phyloP scores from a whole-genome alignment of 2,329 filamentous ascomycete genomes.

The Ceratocystis variospora region DNA sequence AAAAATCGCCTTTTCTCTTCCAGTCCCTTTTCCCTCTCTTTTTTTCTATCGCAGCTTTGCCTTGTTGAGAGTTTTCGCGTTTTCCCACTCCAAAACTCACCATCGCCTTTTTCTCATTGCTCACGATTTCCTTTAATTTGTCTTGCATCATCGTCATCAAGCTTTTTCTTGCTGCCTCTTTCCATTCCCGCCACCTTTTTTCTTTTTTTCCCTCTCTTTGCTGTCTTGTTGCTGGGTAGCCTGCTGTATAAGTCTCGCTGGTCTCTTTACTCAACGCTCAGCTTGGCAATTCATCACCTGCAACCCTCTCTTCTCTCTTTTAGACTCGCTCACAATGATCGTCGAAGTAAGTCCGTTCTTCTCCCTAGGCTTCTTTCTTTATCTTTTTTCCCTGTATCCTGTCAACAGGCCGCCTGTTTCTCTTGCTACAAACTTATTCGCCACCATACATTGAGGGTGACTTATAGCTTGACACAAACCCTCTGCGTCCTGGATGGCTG shows the following conservation, averaged over 20 bases:
- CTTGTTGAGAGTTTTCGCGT: not conserved
- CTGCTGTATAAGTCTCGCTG: conserved; percentile 13
- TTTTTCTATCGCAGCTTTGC: not conserved
- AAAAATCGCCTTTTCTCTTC: not conserved
- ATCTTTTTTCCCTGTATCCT: not conserved
- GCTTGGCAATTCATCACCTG: not conserved
- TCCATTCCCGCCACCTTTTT: not conserved
- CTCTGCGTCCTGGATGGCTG: not conserved
- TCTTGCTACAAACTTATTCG: not conserved
- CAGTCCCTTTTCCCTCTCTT: not conserved
- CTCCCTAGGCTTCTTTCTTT: conserved; percentile 16
- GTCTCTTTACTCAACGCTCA: not conserved
- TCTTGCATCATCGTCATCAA: conserved; percentile 17
- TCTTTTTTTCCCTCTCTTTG: not conserved
- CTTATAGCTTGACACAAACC: not conserved
- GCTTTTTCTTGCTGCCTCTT: not conserved
- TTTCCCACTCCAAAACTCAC: not conserved
- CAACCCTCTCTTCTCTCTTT: not conserved
- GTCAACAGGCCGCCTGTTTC: not conserved
- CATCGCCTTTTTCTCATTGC: not conserved
- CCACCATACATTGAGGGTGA: not conserved
- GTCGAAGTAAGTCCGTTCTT: conserved; percentile 24
- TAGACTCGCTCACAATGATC: conserved; percentile 24
- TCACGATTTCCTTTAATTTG: conserved; percentile 11
- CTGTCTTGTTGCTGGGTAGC: not conserved